These are phyloP conservation scores for Syzygium aromaticum DNA, from an alignment of 345 rosid genomes.

Conservation along the genomic window DNA sequence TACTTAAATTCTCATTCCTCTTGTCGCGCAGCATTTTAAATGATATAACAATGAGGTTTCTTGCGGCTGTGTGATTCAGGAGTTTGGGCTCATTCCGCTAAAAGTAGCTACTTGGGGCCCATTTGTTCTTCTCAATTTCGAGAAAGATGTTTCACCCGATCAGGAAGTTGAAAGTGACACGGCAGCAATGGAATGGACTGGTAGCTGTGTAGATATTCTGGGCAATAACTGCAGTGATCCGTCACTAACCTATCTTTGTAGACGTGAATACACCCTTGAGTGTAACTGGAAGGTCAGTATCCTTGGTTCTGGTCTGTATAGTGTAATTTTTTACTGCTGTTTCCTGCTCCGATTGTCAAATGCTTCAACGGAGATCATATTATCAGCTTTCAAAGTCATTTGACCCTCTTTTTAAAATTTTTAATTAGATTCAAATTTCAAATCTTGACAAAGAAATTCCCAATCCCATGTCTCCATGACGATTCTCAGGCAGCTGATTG, in stretches of 20 bases:
- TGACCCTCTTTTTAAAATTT: not conserved
- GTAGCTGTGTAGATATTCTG: slow-evolving; percentile 52
- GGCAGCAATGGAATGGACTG: slow-evolving; percentile 71
- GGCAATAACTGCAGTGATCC: slow-evolving; percentile 53
- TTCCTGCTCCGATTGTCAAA: not conserved
- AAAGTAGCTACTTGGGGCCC: slow-evolving; percentile 83
- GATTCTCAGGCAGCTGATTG: not conserved
- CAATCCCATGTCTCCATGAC: not conserved
- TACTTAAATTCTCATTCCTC: not conserved
- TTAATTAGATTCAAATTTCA: not conserved
- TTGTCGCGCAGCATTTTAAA: not conserved
- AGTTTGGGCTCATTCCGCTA: slow-evolving; percentile 67
- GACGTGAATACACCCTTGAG: slow-evolving; percentile 64
- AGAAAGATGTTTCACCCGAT: slow-evolving; percentile 8
- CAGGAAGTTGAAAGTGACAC: slow-evolving; percentile 14
- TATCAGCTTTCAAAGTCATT: not conserved
- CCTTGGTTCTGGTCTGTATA: not conserved
- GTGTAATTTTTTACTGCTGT: not conserved
- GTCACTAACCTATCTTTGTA: slow-evolving; percentile 49
- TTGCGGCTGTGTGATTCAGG: slow-evolving; percentile 34
- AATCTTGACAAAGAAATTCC: not conserved
- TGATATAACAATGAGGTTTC: slow-evolving; percentile 8
- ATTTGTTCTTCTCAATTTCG: slow-evolving; percentile 69
- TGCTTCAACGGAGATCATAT: not conserved
- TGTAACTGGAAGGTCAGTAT: slow-evolving; percentile 84